Base-by-base conservation (phyloP, 106 monocot species). In the Allium sativum region DNA sequence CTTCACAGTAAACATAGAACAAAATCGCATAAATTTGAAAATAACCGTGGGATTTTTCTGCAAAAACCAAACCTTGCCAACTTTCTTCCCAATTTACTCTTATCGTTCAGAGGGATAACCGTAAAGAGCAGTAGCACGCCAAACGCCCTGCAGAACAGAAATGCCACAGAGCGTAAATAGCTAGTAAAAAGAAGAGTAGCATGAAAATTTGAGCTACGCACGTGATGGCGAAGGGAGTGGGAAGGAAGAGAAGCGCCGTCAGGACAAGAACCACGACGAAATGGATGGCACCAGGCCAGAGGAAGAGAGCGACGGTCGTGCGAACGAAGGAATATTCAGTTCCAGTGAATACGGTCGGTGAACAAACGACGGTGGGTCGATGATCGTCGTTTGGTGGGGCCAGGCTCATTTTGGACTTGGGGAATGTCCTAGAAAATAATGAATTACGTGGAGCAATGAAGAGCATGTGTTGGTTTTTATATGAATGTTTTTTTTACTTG, bases 261-360 rank as follows among this genome's bases (percentile, higher is more conserved):
- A 90, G 68, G 44, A 79, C 58, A 57, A 90, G 71, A 18, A 61
- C 73, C 22, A 57, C 74, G 68, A 65, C 82, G 69, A 90, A 68
- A 71, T 90, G 89, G 71, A 90, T 82, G 48, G 65, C 73, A 14
- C 89, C 82, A 41, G 85, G 79, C 89, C 89, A 90, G 31, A 90
- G 18, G 14, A 71, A 64, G 44, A 90, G 85, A 52, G 89, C 85
- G 9, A 77, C 31, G 14, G 57, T 72, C 52, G 85, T 79, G 20
- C 47, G 64, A 48, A 77, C 8, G 42, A 65, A 48, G 56, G 84
- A 77, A 62, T 82, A 82, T 4, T 73, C 78, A 62, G 69, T 77
- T 13, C 79, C 73, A 15, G 4, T 55, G 70, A 73, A 77, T 19
- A 76, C 76, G 10, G 81, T 18, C 17, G 65, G 55, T 19, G 12